phyloP scores from a whole-genome alignment of 192 early-diverging fungal genomes.

The Coemansia sp. region DNA sequence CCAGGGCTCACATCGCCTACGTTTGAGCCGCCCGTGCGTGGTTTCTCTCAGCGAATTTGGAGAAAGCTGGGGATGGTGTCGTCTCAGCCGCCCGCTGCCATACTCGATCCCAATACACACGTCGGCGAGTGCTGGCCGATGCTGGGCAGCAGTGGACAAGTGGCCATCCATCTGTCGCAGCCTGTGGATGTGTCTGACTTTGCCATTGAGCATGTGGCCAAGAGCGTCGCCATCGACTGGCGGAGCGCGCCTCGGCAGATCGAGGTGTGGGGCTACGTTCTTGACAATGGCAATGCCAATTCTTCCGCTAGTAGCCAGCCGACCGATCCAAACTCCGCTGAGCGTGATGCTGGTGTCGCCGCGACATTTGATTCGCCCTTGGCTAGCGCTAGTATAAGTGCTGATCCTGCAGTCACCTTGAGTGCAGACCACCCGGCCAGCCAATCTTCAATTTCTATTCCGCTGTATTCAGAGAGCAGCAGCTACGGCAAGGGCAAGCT shows the following conservation, averaged over 20 bases:
- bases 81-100: slow-evolving; percentile 40
- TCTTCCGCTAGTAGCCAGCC: background rate
- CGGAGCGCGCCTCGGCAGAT: slow-evolving; percentile 64
- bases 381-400: background rate
- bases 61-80: slow-evolving; percentile 34
- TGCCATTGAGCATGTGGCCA: slow-evolving; percentile 69
- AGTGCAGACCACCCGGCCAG: background rate
- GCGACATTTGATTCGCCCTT: background rate
- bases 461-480: slow-evolving; percentile 26
- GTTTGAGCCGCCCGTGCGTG: slow-evolving; percentile 42
- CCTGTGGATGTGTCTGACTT: slow-evolving; percentile 60
- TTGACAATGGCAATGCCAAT: background rate
- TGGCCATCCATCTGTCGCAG: slow-evolving; percentile 62
- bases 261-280: slow-evolving; percentile 64
- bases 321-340: background rate
- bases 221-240: slow-evolving; percentile 57
- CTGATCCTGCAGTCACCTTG: background rate
- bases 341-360: background rate
- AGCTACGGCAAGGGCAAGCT: slow-evolving; percentile 28
- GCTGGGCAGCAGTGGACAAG: slow-evolving; percentile 58
- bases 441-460: slow-evolving; percentile 12
- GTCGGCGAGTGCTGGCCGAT: slow-evolving; percentile 80
- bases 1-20: slow-evolving; percentile 62
- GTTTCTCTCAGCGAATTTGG: slow-evolving; percentile 17
- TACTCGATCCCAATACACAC: slow-evolving; percentile 52